phyloP scores from a whole-genome alignment of 768 basidiomycete genomes.

The Agrocybe chaxingu region DNA sequence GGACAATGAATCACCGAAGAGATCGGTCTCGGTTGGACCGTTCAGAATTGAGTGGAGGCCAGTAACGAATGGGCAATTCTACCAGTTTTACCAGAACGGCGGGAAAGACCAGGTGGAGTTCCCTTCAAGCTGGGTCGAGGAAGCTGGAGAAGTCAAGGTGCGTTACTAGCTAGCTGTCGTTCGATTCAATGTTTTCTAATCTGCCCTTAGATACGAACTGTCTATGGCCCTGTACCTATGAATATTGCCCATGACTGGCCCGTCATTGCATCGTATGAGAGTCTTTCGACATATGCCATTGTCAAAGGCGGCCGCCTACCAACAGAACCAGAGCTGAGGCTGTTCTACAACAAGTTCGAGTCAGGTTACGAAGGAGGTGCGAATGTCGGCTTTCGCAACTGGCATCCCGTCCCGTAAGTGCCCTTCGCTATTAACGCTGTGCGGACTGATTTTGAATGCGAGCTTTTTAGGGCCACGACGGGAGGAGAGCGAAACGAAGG shows the following conservation, averaged over 20 bases:
- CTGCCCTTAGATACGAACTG: slow-evolving; percentile 62
- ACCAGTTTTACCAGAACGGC: slow-evolving; percentile 50
- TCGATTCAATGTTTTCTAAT: not conserved
- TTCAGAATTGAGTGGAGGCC: slow-evolving; percentile 86
- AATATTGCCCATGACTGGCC: slow-evolving; percentile 84
- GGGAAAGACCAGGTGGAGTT: slow-evolving; percentile 44
- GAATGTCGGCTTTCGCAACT: slow-evolving; percentile 87
- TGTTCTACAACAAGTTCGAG: slow-evolving; percentile 75
- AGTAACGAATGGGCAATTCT: slow-evolving; percentile 86
- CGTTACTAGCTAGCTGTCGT: slow-evolving; percentile 9
- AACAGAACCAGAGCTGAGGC: slow-evolving; percentile 80
- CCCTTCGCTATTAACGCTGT: not conserved
- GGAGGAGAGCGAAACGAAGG: slow-evolving; percentile 49
- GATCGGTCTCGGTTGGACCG: slow-evolving; percentile 52
- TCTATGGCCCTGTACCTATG: slow-evolving; percentile 84
- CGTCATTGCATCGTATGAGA: slow-evolving; percentile 71
- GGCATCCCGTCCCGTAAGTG: slow-evolving; percentile 89
- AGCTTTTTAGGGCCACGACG: slow-evolving; percentile 57
- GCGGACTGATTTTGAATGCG: not conserved
- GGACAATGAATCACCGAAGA: slow-evolving; percentile 88
- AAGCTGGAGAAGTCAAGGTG: slow-evolving; percentile 49
- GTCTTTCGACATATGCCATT: slow-evolving; percentile 75
- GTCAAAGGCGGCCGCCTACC: slow-evolving; percentile 93
- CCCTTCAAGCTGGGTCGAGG: slow-evolving; percentile 74
- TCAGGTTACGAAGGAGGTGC: slow-evolving; percentile 73